Evolutionary conservation across 495 filamentous ascomycete species (phyloP).

Genomic region (Penicillium turbatum): DNA sequence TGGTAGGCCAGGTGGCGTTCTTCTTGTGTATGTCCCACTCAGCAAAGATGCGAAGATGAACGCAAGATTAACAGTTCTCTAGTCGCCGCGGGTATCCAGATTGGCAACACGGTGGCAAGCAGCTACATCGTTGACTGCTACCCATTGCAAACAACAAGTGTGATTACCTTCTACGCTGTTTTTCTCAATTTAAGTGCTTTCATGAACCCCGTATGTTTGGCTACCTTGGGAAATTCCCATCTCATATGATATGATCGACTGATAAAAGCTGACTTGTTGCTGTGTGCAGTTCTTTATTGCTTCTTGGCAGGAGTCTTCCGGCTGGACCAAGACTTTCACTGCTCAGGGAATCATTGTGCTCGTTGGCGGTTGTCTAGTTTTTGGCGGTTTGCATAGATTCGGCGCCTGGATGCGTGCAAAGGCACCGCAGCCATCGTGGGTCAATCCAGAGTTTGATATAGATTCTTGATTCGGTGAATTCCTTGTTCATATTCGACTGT

Average conservation of each 20-base stretch:
- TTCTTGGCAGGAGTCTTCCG: conserved; percentile 45
- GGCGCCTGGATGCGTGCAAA: conserved; percentile 34
- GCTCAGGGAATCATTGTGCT: conserved; percentile 50
- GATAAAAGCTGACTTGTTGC: not conserved
- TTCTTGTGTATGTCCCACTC: conserved; percentile 38
- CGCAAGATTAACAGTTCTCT: not conserved
- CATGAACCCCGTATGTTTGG: conserved; percentile 36
- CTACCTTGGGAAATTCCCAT: not conserved
- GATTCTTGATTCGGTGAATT: not conserved
- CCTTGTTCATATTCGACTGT: not conserved
- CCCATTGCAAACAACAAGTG: conserved; percentile 53
- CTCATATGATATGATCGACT: not conserved
- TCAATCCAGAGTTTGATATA: conserved; percentile 43
- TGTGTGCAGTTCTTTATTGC: conserved; percentile 51
- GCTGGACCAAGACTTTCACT: conserved; percentile 57
- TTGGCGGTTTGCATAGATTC: conserved; percentile 44
- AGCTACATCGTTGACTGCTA: conserved; percentile 58
- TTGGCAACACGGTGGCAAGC: conserved; percentile 55
- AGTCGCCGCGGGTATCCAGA: conserved; percentile 59
- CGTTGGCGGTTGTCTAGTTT: conserved; percentile 37
- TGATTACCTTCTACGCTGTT: conserved; percentile 59
- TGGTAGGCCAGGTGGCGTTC: conserved; percentile 57
- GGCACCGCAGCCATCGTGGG: conserved; percentile 33
- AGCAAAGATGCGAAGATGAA: not conserved
- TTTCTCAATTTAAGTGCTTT: conserved; percentile 54